These are phyloP conservation scores for Cyberlindnera euphorbiiphila DNA, from an alignment of 805 yeast genomes.

Conservation along the genomic window DNA sequence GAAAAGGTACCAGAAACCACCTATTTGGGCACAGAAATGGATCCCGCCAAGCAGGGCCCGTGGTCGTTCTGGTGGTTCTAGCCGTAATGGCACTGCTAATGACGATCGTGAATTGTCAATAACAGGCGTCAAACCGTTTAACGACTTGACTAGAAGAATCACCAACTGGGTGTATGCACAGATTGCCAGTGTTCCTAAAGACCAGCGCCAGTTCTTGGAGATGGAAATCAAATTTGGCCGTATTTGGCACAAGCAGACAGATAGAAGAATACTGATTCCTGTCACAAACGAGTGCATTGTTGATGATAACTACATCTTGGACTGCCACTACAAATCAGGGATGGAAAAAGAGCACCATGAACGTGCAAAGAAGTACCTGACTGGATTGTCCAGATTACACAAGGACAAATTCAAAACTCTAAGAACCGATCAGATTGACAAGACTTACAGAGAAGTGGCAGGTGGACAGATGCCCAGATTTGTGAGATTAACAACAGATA, in stretches of 20 bases:
- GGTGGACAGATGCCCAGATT: slow-evolving; percentile 62
- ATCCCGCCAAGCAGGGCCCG: slow-evolving; percentile 34
- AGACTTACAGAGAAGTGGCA: slow-evolving; percentile 55
- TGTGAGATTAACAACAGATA: slow-evolving; percentile 64
- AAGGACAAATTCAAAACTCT: slow-evolving; percentile 55
- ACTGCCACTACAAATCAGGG: slow-evolving; percentile 60
- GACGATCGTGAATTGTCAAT: slow-evolving; percentile 35
- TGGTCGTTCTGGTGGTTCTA: background rate
- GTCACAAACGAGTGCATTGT: slow-evolving; percentile 65
- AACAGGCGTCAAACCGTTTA: slow-evolving; percentile 73
- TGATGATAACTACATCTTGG: slow-evolving; percentile 46
- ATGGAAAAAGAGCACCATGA: slow-evolving; percentile 59
- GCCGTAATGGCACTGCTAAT: background rate
- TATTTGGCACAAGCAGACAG: slow-evolving; percentile 59
- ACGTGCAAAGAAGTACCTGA: slow-evolving; percentile 51
- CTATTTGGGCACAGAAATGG: slow-evolving; percentile 84
- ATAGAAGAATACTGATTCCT: slow-evolving; percentile 59
- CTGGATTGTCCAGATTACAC: slow-evolving; percentile 47
- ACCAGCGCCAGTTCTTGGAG: slow-evolving; percentile 54
- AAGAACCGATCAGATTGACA: slow-evolving; percentile 61
- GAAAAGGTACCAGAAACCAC: slow-evolving; percentile 57
- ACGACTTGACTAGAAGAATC: slow-evolving; percentile 74
- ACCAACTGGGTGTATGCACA: slow-evolving; percentile 90
- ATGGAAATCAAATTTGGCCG: slow-evolving; percentile 73
- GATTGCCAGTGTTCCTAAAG: slow-evolving; percentile 57